Evolutionary conservation across 2,329 filamentous ascomycete genomes (phyloP).

Genomic region (Aspergillus neotritici): DNA sequence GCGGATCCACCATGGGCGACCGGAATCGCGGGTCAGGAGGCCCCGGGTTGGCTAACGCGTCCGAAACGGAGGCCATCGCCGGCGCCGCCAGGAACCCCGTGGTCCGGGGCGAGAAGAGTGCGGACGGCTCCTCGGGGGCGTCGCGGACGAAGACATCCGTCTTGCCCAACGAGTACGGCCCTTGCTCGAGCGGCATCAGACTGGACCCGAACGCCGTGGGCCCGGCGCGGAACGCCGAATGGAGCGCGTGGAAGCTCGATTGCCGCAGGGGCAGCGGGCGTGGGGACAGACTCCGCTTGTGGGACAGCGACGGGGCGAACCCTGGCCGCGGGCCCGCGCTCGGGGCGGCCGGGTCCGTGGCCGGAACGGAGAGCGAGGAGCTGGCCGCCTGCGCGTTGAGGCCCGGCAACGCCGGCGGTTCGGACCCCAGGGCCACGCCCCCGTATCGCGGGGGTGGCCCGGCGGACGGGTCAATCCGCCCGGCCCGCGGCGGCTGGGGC

Average conservation of each 20-base stretch:
- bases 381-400: conserved; percentile 19
- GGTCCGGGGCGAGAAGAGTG: conserved; percentile 42
- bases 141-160: conserved; percentile 37
- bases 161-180: conserved; percentile 25
- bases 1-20: conserved; percentile 29
- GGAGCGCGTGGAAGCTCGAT: conserved; percentile 11
- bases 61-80: conserved; percentile 31
- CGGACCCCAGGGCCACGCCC: conserved; percentile 9
- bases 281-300: conserved; percentile 30
- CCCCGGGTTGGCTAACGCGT: conserved; percentile 11
- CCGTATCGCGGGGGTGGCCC: conserved; percentile 8
- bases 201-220: conserved; percentile 15
- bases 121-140: conserved; percentile 29
- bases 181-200: conserved; percentile 19
- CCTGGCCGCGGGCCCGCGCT: conserved; percentile 21
- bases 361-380: conserved; percentile 22
- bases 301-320: conserved; percentile 22
- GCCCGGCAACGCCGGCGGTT: conserved; percentile 14
- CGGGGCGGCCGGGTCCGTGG: conserved; percentile 20
- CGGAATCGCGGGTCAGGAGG: conserved; percentile 13
- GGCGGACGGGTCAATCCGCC: conserved; percentile 5
- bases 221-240: conserved; percentile 10
- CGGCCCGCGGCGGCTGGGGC: conserved; percentile 23
- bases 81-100: conserved; percentile 39
- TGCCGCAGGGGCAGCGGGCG: conserved; percentile 37